Evolutionary conservation across 768 basidiomycete species (phyloP).

Genomic region (Lyophyllum shimeji): DNA sequence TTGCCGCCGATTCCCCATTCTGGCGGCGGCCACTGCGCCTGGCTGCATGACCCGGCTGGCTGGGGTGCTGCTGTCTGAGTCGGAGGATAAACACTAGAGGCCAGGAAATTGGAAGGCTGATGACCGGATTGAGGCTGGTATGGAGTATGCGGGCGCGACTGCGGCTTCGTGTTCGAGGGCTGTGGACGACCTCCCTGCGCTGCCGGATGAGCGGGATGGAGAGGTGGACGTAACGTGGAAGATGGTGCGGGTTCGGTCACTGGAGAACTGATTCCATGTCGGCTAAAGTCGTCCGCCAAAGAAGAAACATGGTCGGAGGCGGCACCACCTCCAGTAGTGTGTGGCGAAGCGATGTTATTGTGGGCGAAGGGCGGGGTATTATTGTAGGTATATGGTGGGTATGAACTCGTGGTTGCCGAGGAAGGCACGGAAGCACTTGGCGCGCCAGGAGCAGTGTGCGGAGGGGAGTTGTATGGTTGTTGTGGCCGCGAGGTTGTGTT

Average conservation of each 20-base stretch:
- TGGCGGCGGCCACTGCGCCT: constrained; percentile 38
- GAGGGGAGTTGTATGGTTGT: constrained; percentile 6
- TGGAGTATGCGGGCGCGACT: constrained; percentile 7
- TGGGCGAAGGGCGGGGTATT: not conserved
- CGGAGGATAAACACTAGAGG: constrained; percentile 3
- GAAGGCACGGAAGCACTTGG: not conserved
- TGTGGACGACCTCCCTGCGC: constrained; percentile 10
- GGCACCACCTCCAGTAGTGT: not conserved
- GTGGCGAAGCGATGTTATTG: not conserved
- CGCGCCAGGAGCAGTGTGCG: not conserved
- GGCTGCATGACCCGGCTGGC: not conserved
- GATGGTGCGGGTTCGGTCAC: not conserved
- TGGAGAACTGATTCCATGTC: constrained; percentile 32
- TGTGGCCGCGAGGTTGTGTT: constrained; percentile 17
- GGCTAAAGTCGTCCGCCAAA: constrained; percentile 37
- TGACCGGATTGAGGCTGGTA: constrained; percentile 9
- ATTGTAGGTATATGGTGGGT: not conserved
- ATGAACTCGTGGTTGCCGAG: constrained; percentile 2
- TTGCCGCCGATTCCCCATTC: constrained; percentile 34
- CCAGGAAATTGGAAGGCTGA: constrained; percentile 10
- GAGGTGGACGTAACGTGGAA: constrained; percentile 30
- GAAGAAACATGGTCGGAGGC: constrained; percentile 28
- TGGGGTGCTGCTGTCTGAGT: constrained; percentile 9
- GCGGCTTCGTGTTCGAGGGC: constrained; percentile 6
- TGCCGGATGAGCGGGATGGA: constrained; percentile 32